A percentile compares a stretch with the other conserved stretches of the same genome.
Evolutionary conservation across 208 protist species (phyloP).

Genomic region (Borovskyia barvae): DNA sequence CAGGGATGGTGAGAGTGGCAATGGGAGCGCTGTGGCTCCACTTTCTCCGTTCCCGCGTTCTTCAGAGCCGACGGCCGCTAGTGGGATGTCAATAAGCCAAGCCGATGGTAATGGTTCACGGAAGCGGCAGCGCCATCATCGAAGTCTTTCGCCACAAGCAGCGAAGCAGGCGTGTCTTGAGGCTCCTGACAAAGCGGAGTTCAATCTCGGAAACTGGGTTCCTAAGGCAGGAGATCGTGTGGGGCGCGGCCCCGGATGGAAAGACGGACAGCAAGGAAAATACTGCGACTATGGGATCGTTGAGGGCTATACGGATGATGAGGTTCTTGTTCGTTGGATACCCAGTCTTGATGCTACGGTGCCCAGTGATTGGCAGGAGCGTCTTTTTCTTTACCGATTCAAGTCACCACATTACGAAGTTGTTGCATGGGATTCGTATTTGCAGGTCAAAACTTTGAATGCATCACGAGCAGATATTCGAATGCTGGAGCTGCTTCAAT

Average conservation of each 20-base stretch:
- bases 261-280: constrained; percentile 50
- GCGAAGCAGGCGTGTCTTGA: constrained; percentile 12
- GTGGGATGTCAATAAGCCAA: no score
- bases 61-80: background rate
- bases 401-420: constrained; percentile 58
- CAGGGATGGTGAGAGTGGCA: background rate
- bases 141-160: constrained; percentile 4
- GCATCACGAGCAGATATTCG: constrained; percentile 32
- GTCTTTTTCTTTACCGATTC: constrained; percentile 73
- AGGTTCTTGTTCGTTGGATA: constrained; percentile 74
- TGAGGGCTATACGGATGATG: constrained; percentile 52
- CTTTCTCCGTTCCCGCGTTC: constrained; percentile 25
- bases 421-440: constrained; percentile 53
- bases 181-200: background rate
- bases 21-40: background rate
- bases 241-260: constrained; percentile 72
- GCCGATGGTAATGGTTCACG: constrained; percentile 14
- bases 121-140: constrained; percentile 11
- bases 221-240: constrained; percentile 66
- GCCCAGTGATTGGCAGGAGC: constrained; percentile 15
- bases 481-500: constrained; percentile 66
- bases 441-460: constrained; percentile 42
- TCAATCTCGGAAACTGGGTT: constrained; percentile 36
- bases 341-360: constrained; percentile 41
- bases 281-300: constrained; percentile 74